Conservation (phyloP, 164 flowering plant species). For the Chimonanthus praecox region DNA sequence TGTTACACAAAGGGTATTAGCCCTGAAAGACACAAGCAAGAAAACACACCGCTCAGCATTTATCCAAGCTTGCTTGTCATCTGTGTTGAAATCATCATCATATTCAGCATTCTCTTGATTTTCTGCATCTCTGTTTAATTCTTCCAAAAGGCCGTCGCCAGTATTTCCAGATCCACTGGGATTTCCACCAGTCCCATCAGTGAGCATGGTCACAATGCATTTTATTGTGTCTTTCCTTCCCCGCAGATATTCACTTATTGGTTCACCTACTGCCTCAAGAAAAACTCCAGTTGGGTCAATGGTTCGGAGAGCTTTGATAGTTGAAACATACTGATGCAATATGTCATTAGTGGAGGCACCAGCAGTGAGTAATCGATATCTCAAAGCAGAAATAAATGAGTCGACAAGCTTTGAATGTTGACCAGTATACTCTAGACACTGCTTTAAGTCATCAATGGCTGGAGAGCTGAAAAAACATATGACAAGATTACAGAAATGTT, state of each 20-base stretch:
- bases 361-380: slow-evolving; percentile 90
- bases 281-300: slow-evolving; percentile 93
- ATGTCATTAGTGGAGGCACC: slow-evolving; percentile 99
- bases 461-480: slow-evolving; percentile 59
- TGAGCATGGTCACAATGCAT: slow-evolving; percentile 97
- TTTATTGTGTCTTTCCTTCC: slow-evolving; percentile 96
- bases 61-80: slow-evolving; percentile 89
- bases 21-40: neutral
- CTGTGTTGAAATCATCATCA: slow-evolving; percentile 68
- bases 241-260: slow-evolving; percentile 83
- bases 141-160: slow-evolving; percentile 98
- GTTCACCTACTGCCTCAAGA: slow-evolving; percentile 97
- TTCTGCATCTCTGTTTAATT: slow-evolving; percentile 90
- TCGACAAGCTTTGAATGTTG: slow-evolving; percentile 95
- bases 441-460: slow-evolving; percentile 90
- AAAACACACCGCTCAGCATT: slow-evolving; percentile 55
- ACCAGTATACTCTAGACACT: slow-evolving; percentile 92
- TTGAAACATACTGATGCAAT: slow-evolving; percentile 95
- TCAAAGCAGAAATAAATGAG: slow-evolving; percentile 80
- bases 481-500: neutral
- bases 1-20: neutral
- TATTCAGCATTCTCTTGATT: slow-evolving; percentile 54
- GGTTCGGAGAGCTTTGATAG: slow-evolving; percentile 91
- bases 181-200: slow-evolving; percentile 90
- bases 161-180: slow-evolving; percentile 61